A percentile compares a stretch with the other conserved stretches of the same genome.
Evolutionary conservation across 345 rosid genomes (phyloP).

Genomic region (Syzygium aqueum): DNA sequence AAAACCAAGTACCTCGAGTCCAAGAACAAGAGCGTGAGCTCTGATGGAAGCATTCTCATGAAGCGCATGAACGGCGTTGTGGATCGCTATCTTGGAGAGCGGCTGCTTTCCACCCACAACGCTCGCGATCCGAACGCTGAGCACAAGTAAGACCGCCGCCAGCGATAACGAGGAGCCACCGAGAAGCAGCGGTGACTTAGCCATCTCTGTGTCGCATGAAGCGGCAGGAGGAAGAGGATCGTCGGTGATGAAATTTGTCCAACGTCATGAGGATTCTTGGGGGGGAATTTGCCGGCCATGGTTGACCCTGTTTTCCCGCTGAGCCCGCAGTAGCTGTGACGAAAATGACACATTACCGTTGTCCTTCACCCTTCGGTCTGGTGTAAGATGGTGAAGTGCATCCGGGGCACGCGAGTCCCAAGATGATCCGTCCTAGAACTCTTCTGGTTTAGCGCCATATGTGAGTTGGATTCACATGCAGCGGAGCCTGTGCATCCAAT

Average conservation of each 20-base stretch:
- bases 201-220: not conserved
- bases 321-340: not conserved
- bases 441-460: too few species aligned
- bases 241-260: not conserved
- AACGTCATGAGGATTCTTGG: not conserved
- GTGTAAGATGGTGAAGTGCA: not conserved
- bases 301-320: not conserved
- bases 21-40: conserved; percentile 7
- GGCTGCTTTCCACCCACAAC: conserved; percentile 7
- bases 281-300: not conserved
- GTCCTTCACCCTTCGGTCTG: not conserved
- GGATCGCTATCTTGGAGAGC: conserved; percentile 11
- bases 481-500: too few species aligned
- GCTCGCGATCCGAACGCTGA: not conserved
- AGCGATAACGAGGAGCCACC: not conserved
- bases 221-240: not conserved
- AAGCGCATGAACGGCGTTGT: conserved; percentile 7
- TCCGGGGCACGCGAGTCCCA: too few species aligned
- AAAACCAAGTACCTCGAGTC: conserved; percentile 2
- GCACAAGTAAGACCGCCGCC: not conserved
- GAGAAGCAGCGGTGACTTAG: not conserved
- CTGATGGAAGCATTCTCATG: conserved; percentile 12
- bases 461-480: too few species aligned
- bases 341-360: not conserved
- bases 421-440: not conserved